Evolutionary conservation across 2,329 filamentous ascomycete species (phyloP), one percentile per base, ranked within the genome.

Genomic region (Byssochlamys sp.): DNA sequence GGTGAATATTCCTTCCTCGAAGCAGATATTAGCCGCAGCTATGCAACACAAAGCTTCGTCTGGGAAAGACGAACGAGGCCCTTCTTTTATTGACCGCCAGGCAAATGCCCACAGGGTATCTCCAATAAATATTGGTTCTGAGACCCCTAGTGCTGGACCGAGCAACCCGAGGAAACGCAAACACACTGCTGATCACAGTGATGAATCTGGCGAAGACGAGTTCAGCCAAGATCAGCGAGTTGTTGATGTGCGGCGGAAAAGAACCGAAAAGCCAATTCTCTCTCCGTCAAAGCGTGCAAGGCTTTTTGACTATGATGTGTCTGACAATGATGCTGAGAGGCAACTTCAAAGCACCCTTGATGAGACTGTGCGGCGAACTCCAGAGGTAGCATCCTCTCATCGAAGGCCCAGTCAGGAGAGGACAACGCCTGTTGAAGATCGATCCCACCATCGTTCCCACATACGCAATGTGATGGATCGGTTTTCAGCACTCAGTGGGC

Each of bases 181-280:
- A 50, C 53, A 52, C 33, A 33, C 53, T 26, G 54, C 52, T 26
- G 54, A 55, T 62, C 27, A 65, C 12, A 64, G 67, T 1, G 61
- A 64, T 9, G 58, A 61, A n/a, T 66, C 67, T 9, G 72, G 73
- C 52, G 76, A 78, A 7, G 74, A 76, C 51, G 77, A 71, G 1
- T 81, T 80, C 58, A 73, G 78, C 45, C 66, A 66, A 2, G 70
- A 74, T 54, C 65, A 64, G 5, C 74, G 75, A 11, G 64, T 66
- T 6, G 61, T 65, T 2, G 67, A 69, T n/a, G 59, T 71, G 5
- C 63, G 54, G 2, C 69, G 58, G 60, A 69, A 59, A 68, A 74
- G 55, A 71, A 75, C 58, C 52, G 65, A 61, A 62, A 77, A 67
- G 66, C 65, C 66, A 2, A 56, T 55, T 7, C 57, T 52, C 27